A percentile compares a stretch with the other conserved stretches of the same genome.
Conservation (phyloP, 2,329 filamentous ascomycete genomes). For the Lachnellula suecica region DNA sequence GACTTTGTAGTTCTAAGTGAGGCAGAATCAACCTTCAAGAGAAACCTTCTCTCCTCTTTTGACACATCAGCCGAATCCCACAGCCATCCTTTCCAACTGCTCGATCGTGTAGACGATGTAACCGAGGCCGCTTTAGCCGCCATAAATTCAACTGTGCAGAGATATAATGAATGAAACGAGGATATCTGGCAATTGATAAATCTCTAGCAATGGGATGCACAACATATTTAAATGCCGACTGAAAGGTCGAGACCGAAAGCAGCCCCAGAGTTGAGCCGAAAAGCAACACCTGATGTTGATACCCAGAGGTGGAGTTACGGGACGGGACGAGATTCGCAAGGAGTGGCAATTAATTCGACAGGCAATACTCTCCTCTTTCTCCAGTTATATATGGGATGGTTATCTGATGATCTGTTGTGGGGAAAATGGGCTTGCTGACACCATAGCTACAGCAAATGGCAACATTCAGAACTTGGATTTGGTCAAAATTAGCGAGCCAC, state of each 20-base stretch:
- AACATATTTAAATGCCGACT: background rate
- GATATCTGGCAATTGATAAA: background rate
- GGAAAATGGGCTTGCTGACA: too few species aligned
- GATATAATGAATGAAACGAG: background rate
- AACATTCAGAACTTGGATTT: too few species aligned
- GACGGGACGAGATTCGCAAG: slow-evolving; percentile 12
- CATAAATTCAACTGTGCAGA: background rate
- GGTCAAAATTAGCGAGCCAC: too few species aligned
- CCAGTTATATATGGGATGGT: too few species aligned
- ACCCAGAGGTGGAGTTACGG: background rate
- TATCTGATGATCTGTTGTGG: too few species aligned
- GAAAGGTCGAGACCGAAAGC: background rate
- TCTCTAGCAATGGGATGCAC: background rate
- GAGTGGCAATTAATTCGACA: slow-evolving; percentile 10
- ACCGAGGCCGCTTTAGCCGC: slow-evolving; percentile 3
- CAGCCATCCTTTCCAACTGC: slow-evolving; percentile 47
- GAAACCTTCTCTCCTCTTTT: slow-evolving; percentile 45
- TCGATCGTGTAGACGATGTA: slow-evolving; percentile 1
- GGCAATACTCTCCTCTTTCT: background rate
- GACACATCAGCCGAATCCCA: slow-evolving; percentile 53
- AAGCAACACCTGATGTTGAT: background rate
- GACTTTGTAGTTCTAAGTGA: background rate
- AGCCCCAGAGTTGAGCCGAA: background rate
- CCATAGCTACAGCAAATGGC: too few species aligned
- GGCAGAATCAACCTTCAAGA: slow-evolving; percentile 44